Evolutionary conservation across 2,329 filamentous ascomycete species (phyloP), one percentile per base, ranked within the genome.

Genomic region (Trichoderma sp.): DNA sequence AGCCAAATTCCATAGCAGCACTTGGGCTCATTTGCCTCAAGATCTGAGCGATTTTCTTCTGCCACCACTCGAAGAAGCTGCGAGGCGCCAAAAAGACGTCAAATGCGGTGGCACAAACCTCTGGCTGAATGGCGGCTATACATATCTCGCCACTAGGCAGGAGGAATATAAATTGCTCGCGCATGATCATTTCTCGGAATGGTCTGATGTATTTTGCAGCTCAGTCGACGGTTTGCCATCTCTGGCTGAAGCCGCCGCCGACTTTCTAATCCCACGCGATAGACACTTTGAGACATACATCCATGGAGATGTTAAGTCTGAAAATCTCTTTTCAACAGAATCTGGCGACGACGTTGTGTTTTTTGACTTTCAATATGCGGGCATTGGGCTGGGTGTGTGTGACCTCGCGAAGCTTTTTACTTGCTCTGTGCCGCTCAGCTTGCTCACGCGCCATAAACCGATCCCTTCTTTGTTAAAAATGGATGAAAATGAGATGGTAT

Each of bases 311-410:
- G 88, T 91, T 63, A 91, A 91, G 76, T 89, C 86, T 0, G 89
- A 91, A 72, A 91, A 91, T 69, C 81, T 91, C 7, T 90, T 90
- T 73, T 87, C 86, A 0, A 87, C 80, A 0, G 68, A 74, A 0
- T 71, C 75, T 0, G 87, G 86, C 1, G 77, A 84, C 2, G 69
- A 79, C 4, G 87, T 89, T 1, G 88, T 87, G 0, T 89, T 91
- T 71, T 91, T 88, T 73, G 90, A 91, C 74, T 91, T 91, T 68
- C 89, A 91, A 72, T 91, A 91, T 72, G 84, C 86, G 0, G 90
- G 90, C 0, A 76, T 90, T 0, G 89, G 89, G 0, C 75, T 91
- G 0, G 89, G 89, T 0, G 88, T 87, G 0, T 89, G 88, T 71
- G 90, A 91, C 75, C 79, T 91, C 0, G 89, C 88, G 2, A 91